phyloP scores from a whole-genome alignment of 164 flowering plant species.

The Stephania cephalantha region DNA sequence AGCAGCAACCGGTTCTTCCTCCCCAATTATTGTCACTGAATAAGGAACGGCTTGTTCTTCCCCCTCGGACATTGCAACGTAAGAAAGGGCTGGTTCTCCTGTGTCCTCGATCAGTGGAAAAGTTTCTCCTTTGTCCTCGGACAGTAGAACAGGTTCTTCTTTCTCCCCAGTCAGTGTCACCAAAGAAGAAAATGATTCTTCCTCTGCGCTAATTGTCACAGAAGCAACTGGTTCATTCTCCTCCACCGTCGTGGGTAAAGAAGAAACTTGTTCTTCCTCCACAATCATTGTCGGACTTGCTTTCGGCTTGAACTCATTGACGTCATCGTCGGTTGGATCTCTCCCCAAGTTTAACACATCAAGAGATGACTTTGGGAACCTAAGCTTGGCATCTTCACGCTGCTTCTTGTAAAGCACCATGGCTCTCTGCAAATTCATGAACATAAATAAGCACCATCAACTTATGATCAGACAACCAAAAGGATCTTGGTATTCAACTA shows the following conservation, averaged over 20 bases:
- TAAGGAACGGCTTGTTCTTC: no score
- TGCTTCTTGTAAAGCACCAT: slow-evolving; percentile 62
- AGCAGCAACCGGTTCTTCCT: slow-evolving; percentile 6
- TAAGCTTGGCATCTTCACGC: slow-evolving; percentile 19
- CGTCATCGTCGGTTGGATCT: slow-evolving; percentile 1
- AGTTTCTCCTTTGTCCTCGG: neutral
- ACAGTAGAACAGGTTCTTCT: neutral
- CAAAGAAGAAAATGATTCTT: no score
- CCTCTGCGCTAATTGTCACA: no score
- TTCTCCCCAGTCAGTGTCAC: neutral
- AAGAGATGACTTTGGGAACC: neutral
- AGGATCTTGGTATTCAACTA: neutral
- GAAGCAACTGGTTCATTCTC: no score
- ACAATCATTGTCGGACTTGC: neutral
- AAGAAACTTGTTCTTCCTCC: slow-evolving; percentile 4
- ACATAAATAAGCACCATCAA: neutral
- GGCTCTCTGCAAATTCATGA: slow-evolving; percentile 48
- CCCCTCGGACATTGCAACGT: neutral
- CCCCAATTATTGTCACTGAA: neutral
- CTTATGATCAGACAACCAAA: neutral
- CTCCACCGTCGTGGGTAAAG: neutral
- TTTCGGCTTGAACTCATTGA: neutral
- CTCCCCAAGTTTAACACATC: slow-evolving; percentile 10
- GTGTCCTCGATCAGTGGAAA: neutral
- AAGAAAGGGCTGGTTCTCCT: slow-evolving; percentile 12